Evolutionary conservation across 2,329 filamentous ascomycete species (phyloP).

Genomic region (Xylaria sp.): DNA sequence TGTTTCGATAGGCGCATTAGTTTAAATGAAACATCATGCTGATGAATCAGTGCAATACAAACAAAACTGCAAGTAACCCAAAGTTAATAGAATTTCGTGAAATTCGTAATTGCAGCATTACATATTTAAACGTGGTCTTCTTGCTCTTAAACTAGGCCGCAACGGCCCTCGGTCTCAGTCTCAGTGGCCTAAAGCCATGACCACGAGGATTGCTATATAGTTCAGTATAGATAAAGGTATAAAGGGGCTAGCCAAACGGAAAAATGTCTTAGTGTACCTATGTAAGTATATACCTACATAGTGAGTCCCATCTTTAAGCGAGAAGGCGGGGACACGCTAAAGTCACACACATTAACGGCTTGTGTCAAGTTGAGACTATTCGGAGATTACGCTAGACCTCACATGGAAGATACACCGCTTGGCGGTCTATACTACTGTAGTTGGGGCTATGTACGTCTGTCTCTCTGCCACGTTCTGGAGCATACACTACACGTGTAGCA

Average conservation of each 20-base stretch:
- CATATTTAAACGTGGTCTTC: no score
- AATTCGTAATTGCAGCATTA: background rate
- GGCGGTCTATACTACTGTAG: background rate
- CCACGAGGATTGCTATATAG: background rate
- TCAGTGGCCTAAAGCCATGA: background rate
- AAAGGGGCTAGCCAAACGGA: no score
- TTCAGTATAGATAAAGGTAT: background rate
- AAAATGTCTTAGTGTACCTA: background rate
- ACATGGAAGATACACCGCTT: constrained; percentile 17
- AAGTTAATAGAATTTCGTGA: background rate
- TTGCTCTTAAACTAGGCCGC: no score
- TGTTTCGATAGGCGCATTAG: background rate
- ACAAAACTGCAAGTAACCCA: background rate
- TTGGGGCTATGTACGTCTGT: background rate
- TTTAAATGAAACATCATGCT: background rate
- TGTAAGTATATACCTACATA: background rate
- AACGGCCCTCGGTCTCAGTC: background rate
- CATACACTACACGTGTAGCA: background rate
- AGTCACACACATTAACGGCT: constrained; percentile 10
- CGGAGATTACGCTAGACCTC: constrained; percentile 30
- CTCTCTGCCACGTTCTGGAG: background rate
- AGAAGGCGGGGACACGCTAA: constrained; percentile 21
- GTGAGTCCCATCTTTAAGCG: background rate
- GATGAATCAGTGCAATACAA: background rate
- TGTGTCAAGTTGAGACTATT: constrained; percentile 29